phyloP scores from a whole-genome alignment of 768 basidiomycete genomes.

The Boletus bicolor region DNA sequence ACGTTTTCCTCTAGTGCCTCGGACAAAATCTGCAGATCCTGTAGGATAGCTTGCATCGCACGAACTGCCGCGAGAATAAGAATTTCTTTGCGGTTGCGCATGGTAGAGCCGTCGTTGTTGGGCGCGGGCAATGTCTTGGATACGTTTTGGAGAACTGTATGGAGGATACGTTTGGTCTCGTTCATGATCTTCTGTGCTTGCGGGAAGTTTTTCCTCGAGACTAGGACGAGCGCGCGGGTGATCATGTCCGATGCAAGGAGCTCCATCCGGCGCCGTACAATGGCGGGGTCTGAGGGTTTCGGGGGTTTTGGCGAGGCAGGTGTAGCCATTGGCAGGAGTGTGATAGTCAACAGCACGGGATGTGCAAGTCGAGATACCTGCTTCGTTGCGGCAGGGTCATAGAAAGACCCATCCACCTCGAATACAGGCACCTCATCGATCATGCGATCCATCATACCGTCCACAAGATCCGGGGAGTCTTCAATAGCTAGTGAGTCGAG shows the following conservation, averaged over 20 bases:
- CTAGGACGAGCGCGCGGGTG: constrained; percentile 87
- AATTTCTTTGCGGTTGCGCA: constrained; percentile 75
- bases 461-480: constrained; percentile 67
- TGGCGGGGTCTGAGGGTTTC: constrained; percentile 73
- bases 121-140: constrained; percentile 68
- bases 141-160: constrained; percentile 84
- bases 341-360: constrained; percentile 93
- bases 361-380: constrained; percentile 85
- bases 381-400: constrained; percentile 82
- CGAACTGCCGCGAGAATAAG: constrained; percentile 70
- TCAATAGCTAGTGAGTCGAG: constrained; percentile 72
- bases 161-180: constrained; percentile 89
- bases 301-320: constrained; percentile 35
- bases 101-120: constrained; percentile 41
- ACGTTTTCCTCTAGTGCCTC: constrained; percentile 91
- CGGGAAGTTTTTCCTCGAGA: constrained; percentile 84
- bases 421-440: constrained; percentile 97
- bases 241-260: constrained; percentile 97
- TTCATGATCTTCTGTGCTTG: constrained; percentile 89
- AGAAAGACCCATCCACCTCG: constrained; percentile 94
- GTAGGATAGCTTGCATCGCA: constrained; percentile 79
- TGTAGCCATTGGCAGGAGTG: constrained; percentile 61
- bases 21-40: constrained; percentile 81
- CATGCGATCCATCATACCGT: constrained; percentile 95
- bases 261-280: constrained; percentile 94